A percentile compares a stretch with the other conserved stretches of the same genome.
phyloP scores from a whole-genome alignment of 1,139 yeast species.

The Debaryomyces sp. region DNA sequence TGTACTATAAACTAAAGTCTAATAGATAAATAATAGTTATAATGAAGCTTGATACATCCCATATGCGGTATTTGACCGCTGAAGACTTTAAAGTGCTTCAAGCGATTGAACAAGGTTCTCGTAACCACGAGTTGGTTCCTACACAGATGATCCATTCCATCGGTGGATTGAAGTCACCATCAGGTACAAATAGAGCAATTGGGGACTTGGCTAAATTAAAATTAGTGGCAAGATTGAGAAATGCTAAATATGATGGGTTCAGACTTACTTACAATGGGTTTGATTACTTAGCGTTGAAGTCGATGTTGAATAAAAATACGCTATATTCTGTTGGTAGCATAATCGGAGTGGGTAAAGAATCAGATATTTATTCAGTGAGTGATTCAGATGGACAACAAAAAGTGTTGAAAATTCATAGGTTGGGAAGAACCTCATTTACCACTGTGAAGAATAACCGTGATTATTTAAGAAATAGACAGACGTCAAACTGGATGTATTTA shows the following conservation, averaged over 20 bases:
- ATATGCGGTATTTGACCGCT: slow-evolving; percentile 87
- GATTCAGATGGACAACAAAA: slow-evolving; percentile 64
- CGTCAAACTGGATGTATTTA: slow-evolving; percentile 88
- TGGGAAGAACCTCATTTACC: slow-evolving; percentile 91
- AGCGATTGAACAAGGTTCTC: slow-evolving; percentile 88
- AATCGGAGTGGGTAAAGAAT: slow-evolving; percentile 97
- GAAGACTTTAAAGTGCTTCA: slow-evolving; percentile 90
- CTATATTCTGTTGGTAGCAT: slow-evolving; percentile 81
- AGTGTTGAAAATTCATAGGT: slow-evolving; percentile 86
- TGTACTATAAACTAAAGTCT: background rate
- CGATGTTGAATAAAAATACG: slow-evolving; percentile 74
- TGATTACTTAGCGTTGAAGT: slow-evolving; percentile 86
- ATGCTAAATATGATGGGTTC: slow-evolving; percentile 92
- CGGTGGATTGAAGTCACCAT: slow-evolving; percentile 74
- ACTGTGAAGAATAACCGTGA: slow-evolving; percentile 94
- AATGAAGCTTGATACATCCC: slow-evolving; percentile 91
- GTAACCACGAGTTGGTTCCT: slow-evolving; percentile 95
- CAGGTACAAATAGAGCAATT: slow-evolving; percentile 78
- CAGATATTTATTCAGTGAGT: slow-evolving; percentile 89
- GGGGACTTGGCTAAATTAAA: slow-evolving; percentile 86
- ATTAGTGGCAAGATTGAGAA: slow-evolving; percentile 74
- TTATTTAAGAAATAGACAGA: slow-evolving; percentile 69
- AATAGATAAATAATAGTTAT: background rate
- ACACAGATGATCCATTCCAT: slow-evolving; percentile 78
- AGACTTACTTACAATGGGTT: slow-evolving; percentile 85